These are phyloP conservation scores for Mycena vulgaris DNA, from an alignment of 768 basidiomycete species.

Conservation along the genomic window DNA sequence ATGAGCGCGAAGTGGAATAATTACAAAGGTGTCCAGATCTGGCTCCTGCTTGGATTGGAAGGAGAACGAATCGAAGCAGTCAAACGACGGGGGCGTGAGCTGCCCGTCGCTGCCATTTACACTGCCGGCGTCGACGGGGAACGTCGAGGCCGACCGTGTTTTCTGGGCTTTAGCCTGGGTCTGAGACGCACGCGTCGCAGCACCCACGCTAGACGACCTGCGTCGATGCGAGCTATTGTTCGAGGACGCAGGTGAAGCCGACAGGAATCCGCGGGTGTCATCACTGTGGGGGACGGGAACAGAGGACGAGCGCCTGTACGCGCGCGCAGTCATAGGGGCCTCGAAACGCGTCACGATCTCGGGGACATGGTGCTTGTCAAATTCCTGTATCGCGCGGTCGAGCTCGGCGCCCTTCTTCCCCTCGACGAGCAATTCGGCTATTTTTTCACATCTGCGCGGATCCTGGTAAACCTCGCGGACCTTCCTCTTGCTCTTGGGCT, in stretches of 20 bases:
- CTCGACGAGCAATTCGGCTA: constrained; percentile 73
- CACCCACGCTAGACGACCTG: constrained; percentile 51
- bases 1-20: constrained; percentile 42
- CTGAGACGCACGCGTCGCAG: constrained; percentile 39
- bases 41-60: constrained; percentile 58
- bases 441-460: constrained; percentile 74
- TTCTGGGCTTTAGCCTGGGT: constrained; percentile 9
- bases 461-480: constrained; percentile 78
- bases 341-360: constrained; percentile 82
- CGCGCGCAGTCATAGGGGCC: constrained; percentile 78
- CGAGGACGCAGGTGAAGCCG: constrained; percentile 39
- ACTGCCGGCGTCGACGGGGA: constrained; percentile 41
- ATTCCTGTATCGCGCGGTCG: constrained; percentile 68
- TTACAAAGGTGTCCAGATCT: constrained; percentile 59
- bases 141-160: constrained; percentile 32
- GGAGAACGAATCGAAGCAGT: constrained; percentile 48
- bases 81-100: constrained; percentile 52
- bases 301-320: constrained; percentile 79
- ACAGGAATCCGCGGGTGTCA: constrained; percentile 54
- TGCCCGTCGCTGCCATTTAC: constrained; percentile 38
- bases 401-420: constrained; percentile 71
- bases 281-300: constrained; percentile 64
- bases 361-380: constrained; percentile 68
- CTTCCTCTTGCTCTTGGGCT: constrained; percentile 59
- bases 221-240: constrained; percentile 39